Evolutionary conservation across 192 early-diverging fungal species (phyloP).

Genomic region (Umbelopsis isabellina): DNA sequence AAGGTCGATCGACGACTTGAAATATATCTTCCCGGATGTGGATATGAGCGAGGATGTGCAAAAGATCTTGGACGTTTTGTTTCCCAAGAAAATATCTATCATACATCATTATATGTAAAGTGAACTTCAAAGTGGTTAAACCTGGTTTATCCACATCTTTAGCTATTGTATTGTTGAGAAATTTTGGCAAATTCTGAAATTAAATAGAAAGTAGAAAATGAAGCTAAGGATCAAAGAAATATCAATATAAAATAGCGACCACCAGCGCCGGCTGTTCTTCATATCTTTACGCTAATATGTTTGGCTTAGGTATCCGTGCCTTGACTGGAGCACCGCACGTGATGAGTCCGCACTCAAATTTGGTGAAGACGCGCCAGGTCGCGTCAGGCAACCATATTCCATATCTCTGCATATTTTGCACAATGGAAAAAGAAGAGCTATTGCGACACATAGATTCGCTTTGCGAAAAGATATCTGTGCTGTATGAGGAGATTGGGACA

Average conservation of each 20-base stretch:
- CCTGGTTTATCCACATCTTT: too few species aligned
- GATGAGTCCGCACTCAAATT: neutral
- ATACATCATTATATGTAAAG: slow-evolving; percentile 10
- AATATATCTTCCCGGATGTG: slow-evolving; percentile 14
- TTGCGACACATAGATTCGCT: neutral
- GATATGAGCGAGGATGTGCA: neutral
- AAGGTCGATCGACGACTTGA: neutral
- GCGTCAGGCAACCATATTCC: neutral
- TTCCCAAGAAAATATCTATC: neutral
- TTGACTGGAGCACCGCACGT: too few species aligned
- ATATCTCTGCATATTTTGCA: neutral
- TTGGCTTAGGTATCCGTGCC: too few species aligned
- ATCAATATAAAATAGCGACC: too few species aligned
- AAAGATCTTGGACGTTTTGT: neutral
- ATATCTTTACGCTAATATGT: too few species aligned
- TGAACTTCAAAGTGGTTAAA: too few species aligned
- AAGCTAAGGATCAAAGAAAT: too few species aligned
- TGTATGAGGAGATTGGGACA: slow-evolving; percentile 16
- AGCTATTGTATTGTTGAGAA: too few species aligned
- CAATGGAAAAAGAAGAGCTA: slow-evolving; percentile 10
- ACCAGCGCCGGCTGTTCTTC: too few species aligned
- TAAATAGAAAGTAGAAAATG: too few species aligned
- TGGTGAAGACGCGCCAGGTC: neutral
- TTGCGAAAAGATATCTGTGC: slow-evolving; percentile 1
- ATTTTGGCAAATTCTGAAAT: too few species aligned